Percentiles rank a stretch among this genome's conserved stretches.
Evolutionary conservation across 1,284 basidiomycete genomes (phyloP).

Genomic region (Pyrrhoderma lamaoense): DNA sequence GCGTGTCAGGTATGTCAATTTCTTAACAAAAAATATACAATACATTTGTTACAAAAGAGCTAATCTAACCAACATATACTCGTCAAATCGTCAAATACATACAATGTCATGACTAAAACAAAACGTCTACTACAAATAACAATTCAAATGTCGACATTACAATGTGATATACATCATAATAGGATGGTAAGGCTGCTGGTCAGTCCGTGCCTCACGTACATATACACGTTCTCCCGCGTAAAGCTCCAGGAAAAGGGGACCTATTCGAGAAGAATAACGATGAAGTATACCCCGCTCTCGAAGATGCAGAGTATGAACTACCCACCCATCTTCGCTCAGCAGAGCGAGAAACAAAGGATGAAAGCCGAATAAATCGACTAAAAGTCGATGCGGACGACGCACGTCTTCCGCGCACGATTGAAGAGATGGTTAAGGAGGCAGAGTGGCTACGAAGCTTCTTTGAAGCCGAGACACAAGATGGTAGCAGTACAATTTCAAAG

Average conservation of each 20-base stretch:
- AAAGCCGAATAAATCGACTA: conserved; percentile 29
- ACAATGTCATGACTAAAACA: too few relatives aligned
- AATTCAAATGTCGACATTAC: too few relatives aligned
- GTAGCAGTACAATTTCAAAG: background rate
- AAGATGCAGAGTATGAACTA: conserved; percentile 53
- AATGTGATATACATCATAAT: conserved; percentile 10
- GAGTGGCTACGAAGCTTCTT: conserved; percentile 55
- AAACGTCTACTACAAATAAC: too few relatives aligned
- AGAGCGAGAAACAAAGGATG: conserved; percentile 18
- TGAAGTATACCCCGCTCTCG: conserved; percentile 72
- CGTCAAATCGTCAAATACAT: too few relatives aligned
- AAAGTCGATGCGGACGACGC: conserved; percentile 67
- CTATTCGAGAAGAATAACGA: conserved; percentile 65
- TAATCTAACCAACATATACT: too few relatives aligned
- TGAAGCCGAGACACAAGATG: background rate
- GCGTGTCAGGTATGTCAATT: conserved; percentile 63
- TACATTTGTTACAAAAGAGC: too few relatives aligned
- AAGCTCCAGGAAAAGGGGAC: conserved; percentile 44
- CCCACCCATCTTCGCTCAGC: conserved; percentile 29
- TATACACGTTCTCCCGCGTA: conserved; percentile 81
- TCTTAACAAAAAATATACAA: too few relatives aligned
- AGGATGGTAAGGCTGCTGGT: conserved; percentile 79
- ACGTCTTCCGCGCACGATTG: conserved; percentile 52
- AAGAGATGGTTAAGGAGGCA: conserved; percentile 77
- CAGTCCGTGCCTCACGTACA: conserved; percentile 89